Percentiles rank a stretch among this genome's conserved stretches.
These are phyloP conservation scores for Linnemannia zychae DNA, from an alignment of 192 early-diverging fungal genomes.

Conservation along the genomic window DNA sequence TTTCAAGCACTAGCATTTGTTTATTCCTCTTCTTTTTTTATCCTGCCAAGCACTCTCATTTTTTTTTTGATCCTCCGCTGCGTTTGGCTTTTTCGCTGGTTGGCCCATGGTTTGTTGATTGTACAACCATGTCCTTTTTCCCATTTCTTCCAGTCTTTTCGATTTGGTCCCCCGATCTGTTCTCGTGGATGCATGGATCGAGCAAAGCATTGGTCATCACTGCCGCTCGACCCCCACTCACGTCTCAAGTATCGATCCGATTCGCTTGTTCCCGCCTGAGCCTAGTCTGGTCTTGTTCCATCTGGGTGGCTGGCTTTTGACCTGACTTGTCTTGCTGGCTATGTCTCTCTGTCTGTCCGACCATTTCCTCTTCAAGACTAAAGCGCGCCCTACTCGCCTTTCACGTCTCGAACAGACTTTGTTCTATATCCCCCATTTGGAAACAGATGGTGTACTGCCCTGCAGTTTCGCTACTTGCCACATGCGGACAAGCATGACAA, in stretches of 20 bases:
- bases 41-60: background rate
- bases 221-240: background rate
- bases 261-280: background rate
- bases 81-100: background rate
- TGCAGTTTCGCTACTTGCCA: background rate
- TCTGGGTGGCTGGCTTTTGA: background rate
- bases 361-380: background rate
- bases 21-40: background rate
- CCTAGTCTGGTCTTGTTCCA: background rate
- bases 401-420: background rate
- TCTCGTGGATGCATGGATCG: background rate
- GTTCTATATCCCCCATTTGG: background rate
- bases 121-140: background rate
- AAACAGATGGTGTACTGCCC: background rate
- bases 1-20: background rate
- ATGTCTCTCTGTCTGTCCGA: too few species aligned
- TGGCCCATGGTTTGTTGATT: background rate
- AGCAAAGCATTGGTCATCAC: background rate
- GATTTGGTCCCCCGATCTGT: background rate
- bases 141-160: background rate
- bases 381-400: background rate
- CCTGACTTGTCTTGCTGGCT: too few species aligned
- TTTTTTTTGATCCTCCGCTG: too few species aligned
- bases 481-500: background rate
- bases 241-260: background rate